Conservation (phyloP, 192 early-diverging fungal genomes). For the Coemansia sp. region DNA sequence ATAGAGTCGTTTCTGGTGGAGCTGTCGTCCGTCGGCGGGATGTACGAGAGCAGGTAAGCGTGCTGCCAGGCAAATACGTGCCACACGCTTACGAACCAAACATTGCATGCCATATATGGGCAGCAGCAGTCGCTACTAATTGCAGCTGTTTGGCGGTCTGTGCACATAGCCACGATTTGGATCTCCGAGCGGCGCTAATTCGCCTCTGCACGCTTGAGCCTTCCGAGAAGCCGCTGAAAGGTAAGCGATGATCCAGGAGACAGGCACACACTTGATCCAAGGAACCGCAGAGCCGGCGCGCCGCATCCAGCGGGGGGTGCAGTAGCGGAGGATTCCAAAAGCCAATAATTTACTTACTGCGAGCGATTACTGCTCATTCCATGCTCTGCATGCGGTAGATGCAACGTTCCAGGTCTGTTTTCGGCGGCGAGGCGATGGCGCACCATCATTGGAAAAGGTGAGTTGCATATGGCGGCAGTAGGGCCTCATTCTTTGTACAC, state of each 20-base stretch:
- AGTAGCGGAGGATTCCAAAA: too few species aligned
- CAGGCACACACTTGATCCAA: too few species aligned
- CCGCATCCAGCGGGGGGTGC: too few species aligned
- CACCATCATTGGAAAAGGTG: constrained; percentile 32
- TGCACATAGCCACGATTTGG: constrained; percentile 27
- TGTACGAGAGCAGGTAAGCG: constrained; percentile 11
- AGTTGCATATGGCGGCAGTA: too few species aligned
- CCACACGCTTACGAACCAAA: too few species aligned
- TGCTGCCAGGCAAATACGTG: not conserved
- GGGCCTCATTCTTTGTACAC: too few species aligned
- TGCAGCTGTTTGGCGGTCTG: too few species aligned
- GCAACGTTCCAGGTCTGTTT: constrained; percentile 29
- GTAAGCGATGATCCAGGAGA: too few species aligned
- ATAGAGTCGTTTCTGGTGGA: constrained; percentile 40
- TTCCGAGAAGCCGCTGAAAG: constrained; percentile 5
- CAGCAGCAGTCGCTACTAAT: too few species aligned
- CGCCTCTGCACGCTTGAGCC: constrained; percentile 30
- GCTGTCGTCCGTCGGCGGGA: constrained; percentile 13
- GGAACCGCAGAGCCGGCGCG: too few species aligned
- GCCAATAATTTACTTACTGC: too few species aligned
- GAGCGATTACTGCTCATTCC: constrained; percentile 3
- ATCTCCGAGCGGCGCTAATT: constrained; percentile 36
- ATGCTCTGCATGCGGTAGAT: constrained; percentile 19
- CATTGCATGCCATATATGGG: not conserved
- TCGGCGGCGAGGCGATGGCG: constrained; percentile 16